Percentiles rank a stretch among this genome's conserved stretches.
Evolutionary conservation across 169 alveolate genomes (phyloP).

Genomic region (Cryptosporidium meleagridis): DNA sequence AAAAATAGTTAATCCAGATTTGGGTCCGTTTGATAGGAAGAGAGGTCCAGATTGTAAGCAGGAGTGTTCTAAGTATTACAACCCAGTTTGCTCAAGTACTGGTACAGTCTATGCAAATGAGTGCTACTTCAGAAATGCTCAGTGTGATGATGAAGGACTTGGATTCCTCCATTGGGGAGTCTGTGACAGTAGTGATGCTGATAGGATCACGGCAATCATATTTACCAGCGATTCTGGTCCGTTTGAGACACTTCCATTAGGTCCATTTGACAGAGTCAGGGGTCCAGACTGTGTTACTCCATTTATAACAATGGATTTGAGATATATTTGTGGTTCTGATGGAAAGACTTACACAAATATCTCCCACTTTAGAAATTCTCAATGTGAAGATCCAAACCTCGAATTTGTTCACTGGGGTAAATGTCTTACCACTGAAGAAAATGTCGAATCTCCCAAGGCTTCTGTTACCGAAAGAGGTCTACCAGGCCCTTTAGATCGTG

Average conservation of each 20-base stretch:
- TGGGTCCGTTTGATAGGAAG: constrained; percentile 53
- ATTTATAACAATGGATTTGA: not conserved
- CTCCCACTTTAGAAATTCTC: constrained; percentile 59
- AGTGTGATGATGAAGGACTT: constrained; percentile 32
- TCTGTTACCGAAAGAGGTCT: not conserved
- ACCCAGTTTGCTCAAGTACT: constrained; percentile 46
- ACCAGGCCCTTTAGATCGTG: not conserved
- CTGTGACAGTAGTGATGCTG: constrained; percentile 11
- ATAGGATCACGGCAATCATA: constrained; percentile 5
- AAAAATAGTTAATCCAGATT: not conserved
- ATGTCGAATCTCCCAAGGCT: not conserved
- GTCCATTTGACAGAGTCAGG: constrained; percentile 38
- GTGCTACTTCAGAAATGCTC: constrained; percentile 48
- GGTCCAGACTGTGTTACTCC: constrained; percentile 36
- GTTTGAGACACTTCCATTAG: constrained; percentile 37
- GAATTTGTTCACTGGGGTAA: constrained; percentile 57
- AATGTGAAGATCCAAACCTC: constrained; percentile 35
- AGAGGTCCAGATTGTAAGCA: constrained; percentile 52
- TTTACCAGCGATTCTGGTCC: constrained; percentile 42
- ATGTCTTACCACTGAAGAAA: not conserved
- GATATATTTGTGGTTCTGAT: constrained; percentile 36
- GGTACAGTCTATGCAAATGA: constrained; percentile 30
- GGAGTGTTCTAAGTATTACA: constrained; percentile 26
- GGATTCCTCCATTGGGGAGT: constrained; percentile 45
- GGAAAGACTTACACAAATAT: constrained; percentile 27